phyloP scores from a whole-genome alignment of 345 rosid species.

The Litchi chinensis region DNA sequence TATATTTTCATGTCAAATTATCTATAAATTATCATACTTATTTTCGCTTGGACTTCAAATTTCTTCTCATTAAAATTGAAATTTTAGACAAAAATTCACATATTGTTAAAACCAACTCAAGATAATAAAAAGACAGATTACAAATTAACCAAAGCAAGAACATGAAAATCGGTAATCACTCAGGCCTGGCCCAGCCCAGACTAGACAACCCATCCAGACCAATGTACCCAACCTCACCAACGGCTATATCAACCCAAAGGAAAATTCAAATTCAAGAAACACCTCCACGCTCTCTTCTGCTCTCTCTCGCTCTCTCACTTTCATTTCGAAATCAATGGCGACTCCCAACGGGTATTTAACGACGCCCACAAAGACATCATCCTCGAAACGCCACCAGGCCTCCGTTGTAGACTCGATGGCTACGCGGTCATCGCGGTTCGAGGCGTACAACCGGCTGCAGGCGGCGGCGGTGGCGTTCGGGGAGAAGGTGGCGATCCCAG shows the following conservation, averaged over 20 bases:
- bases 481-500: slow-evolving; percentile 95
- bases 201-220: no score
- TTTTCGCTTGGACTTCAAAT: no score
- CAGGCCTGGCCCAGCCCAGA: neutral
- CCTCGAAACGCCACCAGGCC: slow-evolving; percentile 36
- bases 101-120: no score
- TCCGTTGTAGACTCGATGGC: slow-evolving; percentile 28
- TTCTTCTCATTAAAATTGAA: no score
- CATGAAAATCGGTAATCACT: no score
- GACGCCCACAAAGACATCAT: slow-evolving; percentile 67
- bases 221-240: neutral
- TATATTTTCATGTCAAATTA: no score
- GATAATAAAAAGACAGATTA: no score
- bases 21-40: no score
- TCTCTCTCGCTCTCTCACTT: slow-evolving; percentile 12
- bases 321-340: slow-evolving; percentile 45
- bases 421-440: slow-evolving; percentile 65
- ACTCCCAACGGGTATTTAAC: slow-evolving; percentile 44
- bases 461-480: slow-evolving; percentile 97
- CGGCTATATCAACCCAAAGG: slow-evolving; percentile 16
- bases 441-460: slow-evolving; percentile 94
- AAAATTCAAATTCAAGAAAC: slow-evolving; percentile 17
- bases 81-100: no score
- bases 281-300: neutral
- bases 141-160: no score